Evolutionary conservation across 176 grass and related monocot genomes (phyloP), one percentile per base, ranked within the genome.

Genomic region (Rhynchospora pubera): DNA sequence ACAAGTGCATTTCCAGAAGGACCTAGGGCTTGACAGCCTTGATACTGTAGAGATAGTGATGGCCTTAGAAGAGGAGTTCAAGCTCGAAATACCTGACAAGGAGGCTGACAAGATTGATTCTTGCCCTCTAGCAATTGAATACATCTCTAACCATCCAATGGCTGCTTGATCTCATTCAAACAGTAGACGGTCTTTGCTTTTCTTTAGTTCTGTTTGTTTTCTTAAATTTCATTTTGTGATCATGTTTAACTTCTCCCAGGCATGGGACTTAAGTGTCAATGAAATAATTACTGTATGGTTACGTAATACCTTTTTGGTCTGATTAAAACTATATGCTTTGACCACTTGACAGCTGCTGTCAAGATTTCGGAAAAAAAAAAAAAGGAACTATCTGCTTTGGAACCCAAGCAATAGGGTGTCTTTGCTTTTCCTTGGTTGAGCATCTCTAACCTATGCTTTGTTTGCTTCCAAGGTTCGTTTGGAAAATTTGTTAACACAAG

Each of bases 1-100:
- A 79, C 69, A 85, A 42, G 68, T 79, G 47, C 84, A 85, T 85
- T 85, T 85, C 74, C 73, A 85, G 57, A 85, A 85, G 46, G 84
- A 85, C 47, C 48, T 85, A 15, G 84, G 84, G 26, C 72, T 85
- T 13, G 84, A 85, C 73, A 85, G 84, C 84, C 77, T 85, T 47
- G 84, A 85, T 18, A 85, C 19, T 53, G 84, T 85, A 34, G 84
- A 85, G 58, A 78, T 85, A 51, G 57, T 79, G 22, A 85, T 85
- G 59, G 84, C 84, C 7, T 55, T 85, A 26, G 84, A 85, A 67
- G 84, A 85, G 75, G 84, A 85, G 48, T 85, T 85, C 28, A 79
- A 79, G 72, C 77, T 85, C 4, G 84, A 85, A 79, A 85, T 85
- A 79, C 84, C 84, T 24, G 84, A 85, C 59, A 28, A 65, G 28